A percentile compares a stretch with the other conserved stretches of the same genome.
Conservation (phyloP, 257 asterid species). For the Ballota nigra region DNA sequence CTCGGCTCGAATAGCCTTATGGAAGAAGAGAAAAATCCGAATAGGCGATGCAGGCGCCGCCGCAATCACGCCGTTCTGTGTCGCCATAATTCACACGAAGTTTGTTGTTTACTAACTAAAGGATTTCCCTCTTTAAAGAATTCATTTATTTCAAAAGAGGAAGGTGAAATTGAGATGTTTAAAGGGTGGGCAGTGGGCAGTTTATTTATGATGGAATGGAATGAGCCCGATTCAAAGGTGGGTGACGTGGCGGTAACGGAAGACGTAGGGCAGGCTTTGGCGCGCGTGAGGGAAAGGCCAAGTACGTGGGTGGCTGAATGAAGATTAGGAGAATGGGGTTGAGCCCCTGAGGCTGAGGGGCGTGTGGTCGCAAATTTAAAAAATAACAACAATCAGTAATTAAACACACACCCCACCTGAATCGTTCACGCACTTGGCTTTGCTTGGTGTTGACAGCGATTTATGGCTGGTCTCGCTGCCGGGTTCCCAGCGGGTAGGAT, state of each 20-base stretch:
- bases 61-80: slow-evolving; percentile 20
- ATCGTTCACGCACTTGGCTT: too few relatives aligned
- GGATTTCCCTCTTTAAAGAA: background rate
- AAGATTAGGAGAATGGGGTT: background rate
- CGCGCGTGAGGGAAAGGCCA: background rate
- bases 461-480: too few relatives aligned
- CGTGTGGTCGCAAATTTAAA: background rate
- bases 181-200: too few relatives aligned
- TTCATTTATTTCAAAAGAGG: background rate
- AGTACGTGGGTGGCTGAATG: background rate
- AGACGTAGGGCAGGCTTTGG: background rate
- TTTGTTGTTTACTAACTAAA: background rate
- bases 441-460: too few relatives aligned
- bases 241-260: background rate
- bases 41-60: slow-evolving; percentile 48
- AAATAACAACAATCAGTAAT: too few relatives aligned
- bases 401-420: too few relatives aligned
- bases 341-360: too few relatives aligned
- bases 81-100: background rate
- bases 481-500: too few relatives aligned
- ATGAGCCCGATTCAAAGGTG: background rate
- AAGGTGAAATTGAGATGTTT: background rate
- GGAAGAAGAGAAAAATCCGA: slow-evolving; percentile 67
- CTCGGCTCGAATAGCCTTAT: slow-evolving; percentile 72
- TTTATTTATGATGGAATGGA: background rate